Conservation (phyloP, 371 early-diverging fungal species). For the Mucor plumbeus region DNA sequence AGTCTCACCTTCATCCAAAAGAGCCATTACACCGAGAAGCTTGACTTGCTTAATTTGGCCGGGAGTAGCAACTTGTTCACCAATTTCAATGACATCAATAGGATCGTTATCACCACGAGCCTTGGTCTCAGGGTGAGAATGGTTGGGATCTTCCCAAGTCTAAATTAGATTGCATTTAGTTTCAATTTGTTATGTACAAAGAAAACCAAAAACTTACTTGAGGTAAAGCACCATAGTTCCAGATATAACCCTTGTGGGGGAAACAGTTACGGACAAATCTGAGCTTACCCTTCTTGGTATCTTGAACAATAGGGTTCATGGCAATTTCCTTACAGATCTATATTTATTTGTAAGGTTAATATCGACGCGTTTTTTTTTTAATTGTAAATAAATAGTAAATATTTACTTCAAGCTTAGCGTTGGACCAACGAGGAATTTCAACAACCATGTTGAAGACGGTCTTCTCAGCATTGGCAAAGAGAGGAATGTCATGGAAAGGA, state of each 20-base stretch:
- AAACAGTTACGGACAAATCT: constrained; percentile 93
- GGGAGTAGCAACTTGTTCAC: constrained; percentile 77
- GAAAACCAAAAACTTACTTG: constrained; percentile 39
- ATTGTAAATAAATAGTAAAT: not conserved
- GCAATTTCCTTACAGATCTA: constrained; percentile 80
- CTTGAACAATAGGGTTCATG: constrained; percentile 96
- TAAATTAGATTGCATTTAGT: constrained; percentile 18
- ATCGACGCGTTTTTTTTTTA: not conserved
- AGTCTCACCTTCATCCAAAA: constrained; percentile 97
- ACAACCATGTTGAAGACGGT: constrained; percentile 88
- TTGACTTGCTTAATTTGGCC: constrained; percentile 98
- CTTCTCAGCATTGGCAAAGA: constrained; percentile 76
- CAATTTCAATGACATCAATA: constrained; percentile 95
- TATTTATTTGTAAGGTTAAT: not conserved
- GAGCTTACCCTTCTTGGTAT: constrained; percentile 93
- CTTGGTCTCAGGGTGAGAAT: constrained; percentile 79
- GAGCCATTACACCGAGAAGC: constrained; percentile 92
- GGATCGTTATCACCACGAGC: constrained; percentile 95
- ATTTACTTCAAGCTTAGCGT: constrained; percentile 93
- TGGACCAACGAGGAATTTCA: constrained; percentile 95
- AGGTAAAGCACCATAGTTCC: constrained; percentile 97
- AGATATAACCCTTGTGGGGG: constrained; percentile 96
- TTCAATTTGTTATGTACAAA: not conserved
- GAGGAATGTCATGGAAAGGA: constrained; percentile 95
- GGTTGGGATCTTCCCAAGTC: constrained; percentile 96